Base-by-base conservation (phyloP, 768 basidiomycete genomes). In the Pleurotus salmoneostramineus region DNA sequence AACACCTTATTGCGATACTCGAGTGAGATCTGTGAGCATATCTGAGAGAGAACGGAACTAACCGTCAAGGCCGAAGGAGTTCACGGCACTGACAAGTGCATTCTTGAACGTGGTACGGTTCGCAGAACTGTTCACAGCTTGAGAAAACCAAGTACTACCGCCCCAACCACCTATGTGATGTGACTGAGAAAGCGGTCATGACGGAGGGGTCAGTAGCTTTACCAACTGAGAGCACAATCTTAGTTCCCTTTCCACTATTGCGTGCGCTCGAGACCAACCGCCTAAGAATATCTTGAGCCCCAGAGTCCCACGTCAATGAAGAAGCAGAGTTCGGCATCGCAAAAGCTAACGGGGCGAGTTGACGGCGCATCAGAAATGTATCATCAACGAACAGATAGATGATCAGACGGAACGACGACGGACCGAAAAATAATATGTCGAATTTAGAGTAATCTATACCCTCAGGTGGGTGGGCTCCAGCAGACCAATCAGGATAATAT, bases 181-280 rank as follows among this genome's bases (percentile, higher is more conserved):
- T n/a, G 46, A 62, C 14, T 1, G 27, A 21, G 36, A 52, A 27
- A 50, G 10, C 2, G 8, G 32, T 8, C 49, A 2, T 40, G 15
- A 46, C 63, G 15, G 42, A 15, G 44, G 68, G 66, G 68, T 66
- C 79, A 17, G 15, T 6, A 2, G 44, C 12, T 64, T 68, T 73
- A 73, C 88, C 88, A 56, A 91, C 78, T 34, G 85, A 83, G 27
- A 90, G 75, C 46, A 85, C 82, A 56, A 91, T 80, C 64, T 82
- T 81, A 46, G 87, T 88, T 1, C 82, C 83, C 32, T 77, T 72
- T 0, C 81, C 81, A 61, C 80, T 82, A 8, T 74, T 77, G 54
- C 82, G 82, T 2, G 82, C 88, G 47, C 71, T 71, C 14, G 71
- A 71, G 31, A 90, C 88, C 12, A 88, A 75, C 35, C 84, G 69